Base-by-base conservation (phyloP, 495 filamentous ascomycete species). In the Pyrenopolyporus hunteri region DNA sequence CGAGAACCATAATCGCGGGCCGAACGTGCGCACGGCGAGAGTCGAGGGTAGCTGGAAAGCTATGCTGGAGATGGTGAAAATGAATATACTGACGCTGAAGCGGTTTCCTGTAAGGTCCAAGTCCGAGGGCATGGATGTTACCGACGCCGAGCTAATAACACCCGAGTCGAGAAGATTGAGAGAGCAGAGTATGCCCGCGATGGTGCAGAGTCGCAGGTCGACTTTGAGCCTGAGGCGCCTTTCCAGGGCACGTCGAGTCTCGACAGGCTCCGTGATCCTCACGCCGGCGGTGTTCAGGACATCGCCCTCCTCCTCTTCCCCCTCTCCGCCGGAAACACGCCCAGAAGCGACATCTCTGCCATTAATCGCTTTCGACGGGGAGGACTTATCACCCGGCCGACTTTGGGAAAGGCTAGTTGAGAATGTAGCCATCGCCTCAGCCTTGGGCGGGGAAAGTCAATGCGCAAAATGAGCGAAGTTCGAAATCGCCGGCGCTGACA, bases 11-110 rank as follows among this genome's bases (percentile, higher is more conserved):
- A 85, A 52, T 17, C 89, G 78, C 1, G 89, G 89, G 9, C 89
- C 88, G 40, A 89, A 75, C 5, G 84, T 78, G 26, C 89, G 80
- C 32, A 90, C 86, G 4, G 86, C 84, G 16, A 91, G 75, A 2
- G 89, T 92, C 23, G 84, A 86, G 0, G 89, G 89, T 11, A 93
- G 76, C 67, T 93, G 89, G 64, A 89, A 91, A 17, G 81, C 80
- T 37, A 93, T 88, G 68, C 84, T 87, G 9, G 87, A 80, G 54
- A 91, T 80, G 22, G 89, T 91, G 75, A 90, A 91, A 68, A 91
- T 89, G 72, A 93, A 88, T 47, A 93, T 92, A 20, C 86, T 79
- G 11, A 91, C 82, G 6, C 84, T 88, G 70, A 88, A 89, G 14
- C 85, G 80, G 14, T 84, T 84, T 8, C 86, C 87, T 26, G 83